phyloP scores from a whole-genome alignment of 2,329 filamentous ascomycete species.

The Aaosphaeria pasadenensis region DNA sequence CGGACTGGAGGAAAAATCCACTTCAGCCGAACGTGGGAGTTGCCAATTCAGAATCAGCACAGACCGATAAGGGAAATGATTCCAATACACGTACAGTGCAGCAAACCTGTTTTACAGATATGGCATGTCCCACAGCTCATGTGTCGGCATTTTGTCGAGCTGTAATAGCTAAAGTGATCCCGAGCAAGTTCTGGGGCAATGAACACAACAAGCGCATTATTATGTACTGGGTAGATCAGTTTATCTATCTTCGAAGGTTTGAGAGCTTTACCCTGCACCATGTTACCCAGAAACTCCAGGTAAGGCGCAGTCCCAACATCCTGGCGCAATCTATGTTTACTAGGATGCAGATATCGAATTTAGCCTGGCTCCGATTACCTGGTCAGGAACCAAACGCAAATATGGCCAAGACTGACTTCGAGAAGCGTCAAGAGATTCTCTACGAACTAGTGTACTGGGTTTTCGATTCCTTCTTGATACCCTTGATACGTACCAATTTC shows the following conservation, averaged over 20 bases:
- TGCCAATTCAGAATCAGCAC: constrained; percentile 2
- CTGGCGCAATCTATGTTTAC: constrained; percentile 11
- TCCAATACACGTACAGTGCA: constrained; percentile 10
- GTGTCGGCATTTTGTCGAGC: constrained; percentile 88
- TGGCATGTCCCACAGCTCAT: constrained; percentile 64
- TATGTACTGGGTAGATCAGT: constrained; percentile 69
- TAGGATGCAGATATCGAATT: constrained; percentile 56
- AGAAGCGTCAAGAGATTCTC: constrained; percentile 76
- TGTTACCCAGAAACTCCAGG: constrained; percentile 72
- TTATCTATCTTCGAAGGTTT: constrained; percentile 74
- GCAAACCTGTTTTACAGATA: constrained; percentile 53
- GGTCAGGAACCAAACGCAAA: constrained; percentile 47
- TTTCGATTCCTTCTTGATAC: constrained; percentile 88
- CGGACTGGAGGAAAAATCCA: constrained; percentile 20
- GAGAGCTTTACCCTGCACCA: constrained; percentile 80
- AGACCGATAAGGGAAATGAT: constrained; percentile 4
- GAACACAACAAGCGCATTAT: constrained; percentile 63
- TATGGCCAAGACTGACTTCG: constrained; percentile 66
- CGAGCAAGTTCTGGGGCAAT: constrained; percentile 69
- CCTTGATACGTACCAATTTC: constrained; percentile 82
- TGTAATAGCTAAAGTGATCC: constrained; percentile 69
- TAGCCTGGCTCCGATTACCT: constrained; percentile 70
- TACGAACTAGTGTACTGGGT: constrained; percentile 86
- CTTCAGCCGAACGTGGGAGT: constrained; percentile 13
- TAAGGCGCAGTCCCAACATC: constrained; percentile 33